These are phyloP conservation scores for Naganishia vaughanmartiniae DNA, from an alignment of 768 basidiomycete genomes.

Conservation along the genomic window DNA sequence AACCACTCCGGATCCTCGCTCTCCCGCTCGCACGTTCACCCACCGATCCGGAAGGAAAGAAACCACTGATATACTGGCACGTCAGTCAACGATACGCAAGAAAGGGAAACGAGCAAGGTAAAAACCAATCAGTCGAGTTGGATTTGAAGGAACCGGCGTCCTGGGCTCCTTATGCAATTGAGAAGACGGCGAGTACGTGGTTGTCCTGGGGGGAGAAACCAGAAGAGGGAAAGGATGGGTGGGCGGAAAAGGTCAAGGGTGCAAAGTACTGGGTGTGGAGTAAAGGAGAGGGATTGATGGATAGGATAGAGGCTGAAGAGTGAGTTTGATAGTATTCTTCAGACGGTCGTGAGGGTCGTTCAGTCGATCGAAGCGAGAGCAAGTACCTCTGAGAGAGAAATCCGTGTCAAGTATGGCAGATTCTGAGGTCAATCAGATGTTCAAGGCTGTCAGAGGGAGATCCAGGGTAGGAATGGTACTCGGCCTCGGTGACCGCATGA, in stretches of 20 bases:
- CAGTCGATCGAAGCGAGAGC: background rate
- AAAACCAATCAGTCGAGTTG: slow-evolving; percentile 5
- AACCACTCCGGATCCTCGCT: slow-evolving; percentile 45
- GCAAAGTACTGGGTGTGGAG: slow-evolving; percentile 44
- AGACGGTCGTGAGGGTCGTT: too few relatives aligned
- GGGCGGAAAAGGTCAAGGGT: slow-evolving; percentile 31
- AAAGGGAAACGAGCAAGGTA: background rate
- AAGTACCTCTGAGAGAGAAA: too few relatives aligned
- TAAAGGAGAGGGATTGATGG: slow-evolving; percentile 52
- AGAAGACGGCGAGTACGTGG: slow-evolving; percentile 44
- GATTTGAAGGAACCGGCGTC: slow-evolving; percentile 24
- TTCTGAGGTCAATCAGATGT: too few relatives aligned
- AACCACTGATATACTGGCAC: slow-evolving; percentile 30
- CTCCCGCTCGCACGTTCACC: slow-evolving; percentile 43
- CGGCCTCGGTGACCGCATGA: too few relatives aligned
- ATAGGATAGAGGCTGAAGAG: slow-evolving; percentile 53
- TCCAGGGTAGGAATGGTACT: too few relatives aligned
- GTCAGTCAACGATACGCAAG: slow-evolving; percentile 25
- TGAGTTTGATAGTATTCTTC: slow-evolving; percentile 36
- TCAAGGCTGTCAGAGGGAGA: too few relatives aligned
- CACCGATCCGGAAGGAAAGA: background rate
- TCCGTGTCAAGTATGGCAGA: too few relatives aligned
- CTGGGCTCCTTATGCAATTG: slow-evolving; percentile 31
- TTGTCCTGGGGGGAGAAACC: slow-evolving; percentile 43
- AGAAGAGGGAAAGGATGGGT: slow-evolving; percentile 32